Base-by-base conservation (phyloP, 306 rosid species). In the Argentina anserina region DNA sequence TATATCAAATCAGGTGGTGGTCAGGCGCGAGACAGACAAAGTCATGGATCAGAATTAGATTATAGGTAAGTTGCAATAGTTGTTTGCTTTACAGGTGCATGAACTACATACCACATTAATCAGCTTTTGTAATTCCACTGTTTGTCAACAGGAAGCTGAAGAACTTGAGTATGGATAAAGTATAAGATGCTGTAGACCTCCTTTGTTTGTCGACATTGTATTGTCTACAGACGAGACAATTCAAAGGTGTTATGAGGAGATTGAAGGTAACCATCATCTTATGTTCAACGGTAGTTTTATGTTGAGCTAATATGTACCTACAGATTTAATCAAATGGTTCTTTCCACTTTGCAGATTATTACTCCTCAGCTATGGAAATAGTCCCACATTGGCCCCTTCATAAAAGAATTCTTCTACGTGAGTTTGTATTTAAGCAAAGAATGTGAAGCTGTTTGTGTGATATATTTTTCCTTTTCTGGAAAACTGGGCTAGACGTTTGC, bases 1-100 rank as follows among this genome's bases (percentile, higher is more conserved):
- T 78, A 82, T 69, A 59, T 80, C 39, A 79, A 87, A 75, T 74
- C 86, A 70, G 74, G 83, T 64, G 84, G 82, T 23, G 81, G 88
- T 72, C 81, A 75, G 79, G 60, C 76, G 58, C 83, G 76, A 9
- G 69, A 86, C 70, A 65, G 45, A 71, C 78, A 74, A 46, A 69
- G 72, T 9, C 64, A 63, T n/a, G 61, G 69, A 65, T 40, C 9
- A 23, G 82, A 75, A 70, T 61, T 59, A 53, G 73, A 72, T 26
- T 9, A 55, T 60, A 73, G 81, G 81, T 72, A 43, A 67, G 73
- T 75, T 37, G 0, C 31, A 55, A 3, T 13, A 25, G 31, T 40
- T 40, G 21, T 8, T 14, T 76, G 64, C 36, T 41, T 36, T 26
- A 45, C 45, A 69, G 76, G 85, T 61, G 37, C 62, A 45, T 76